A percentile compares a stretch with the other conserved stretches of the same genome.
Evolutionary conservation across 495 filamentous ascomycete species (phyloP).

Genomic region (Trichoderma asperelloides): DNA sequence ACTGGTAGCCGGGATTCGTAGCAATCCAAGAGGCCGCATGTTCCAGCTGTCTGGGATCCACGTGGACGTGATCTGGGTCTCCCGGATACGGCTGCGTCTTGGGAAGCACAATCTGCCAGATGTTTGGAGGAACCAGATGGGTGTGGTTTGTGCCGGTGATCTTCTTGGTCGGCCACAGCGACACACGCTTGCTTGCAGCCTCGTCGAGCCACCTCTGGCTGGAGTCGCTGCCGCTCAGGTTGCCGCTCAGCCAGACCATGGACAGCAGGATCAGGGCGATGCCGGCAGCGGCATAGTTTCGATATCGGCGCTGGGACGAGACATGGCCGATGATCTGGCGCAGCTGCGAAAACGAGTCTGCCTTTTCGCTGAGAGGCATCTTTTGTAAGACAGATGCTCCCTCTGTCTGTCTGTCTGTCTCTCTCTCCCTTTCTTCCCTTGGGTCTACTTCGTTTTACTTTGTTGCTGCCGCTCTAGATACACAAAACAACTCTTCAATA

Average conservation of each 20-base stretch:
- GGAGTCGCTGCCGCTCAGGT: not conserved
- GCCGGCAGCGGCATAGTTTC: not conserved
- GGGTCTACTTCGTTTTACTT: not conserved
- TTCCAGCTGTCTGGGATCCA: slow-evolving; percentile 6
- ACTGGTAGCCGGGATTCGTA: slow-evolving; percentile 14
- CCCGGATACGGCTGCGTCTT: slow-evolving; percentile 5
- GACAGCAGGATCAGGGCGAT: not conserved
- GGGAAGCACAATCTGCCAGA: slow-evolving; percentile 17
- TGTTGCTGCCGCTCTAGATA: not conserved
- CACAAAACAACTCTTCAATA: too few relatives aligned
- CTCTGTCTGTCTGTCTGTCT: too few relatives aligned
- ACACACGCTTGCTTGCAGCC: not conserved
- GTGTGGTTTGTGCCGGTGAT: not conserved
- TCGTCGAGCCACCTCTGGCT: not conserved
- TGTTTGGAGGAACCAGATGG: slow-evolving; percentile 12
- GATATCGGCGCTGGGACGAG: not conserved
- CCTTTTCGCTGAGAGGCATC: not conserved
- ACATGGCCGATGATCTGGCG: not conserved
- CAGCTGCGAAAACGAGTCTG: not conserved
- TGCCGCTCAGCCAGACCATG: not conserved
- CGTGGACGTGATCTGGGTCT: not conserved
- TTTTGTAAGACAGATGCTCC: not conserved
- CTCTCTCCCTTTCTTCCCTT: not conserved
- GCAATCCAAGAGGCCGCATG: slow-evolving; percentile 14
- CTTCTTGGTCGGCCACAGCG: not conserved